Percentiles rank a stretch among this genome's conserved stretches.
Evolutionary conservation across 495 filamentous ascomycete genomes (phyloP).

Genomic region (Neurospora hispaniola): DNA sequence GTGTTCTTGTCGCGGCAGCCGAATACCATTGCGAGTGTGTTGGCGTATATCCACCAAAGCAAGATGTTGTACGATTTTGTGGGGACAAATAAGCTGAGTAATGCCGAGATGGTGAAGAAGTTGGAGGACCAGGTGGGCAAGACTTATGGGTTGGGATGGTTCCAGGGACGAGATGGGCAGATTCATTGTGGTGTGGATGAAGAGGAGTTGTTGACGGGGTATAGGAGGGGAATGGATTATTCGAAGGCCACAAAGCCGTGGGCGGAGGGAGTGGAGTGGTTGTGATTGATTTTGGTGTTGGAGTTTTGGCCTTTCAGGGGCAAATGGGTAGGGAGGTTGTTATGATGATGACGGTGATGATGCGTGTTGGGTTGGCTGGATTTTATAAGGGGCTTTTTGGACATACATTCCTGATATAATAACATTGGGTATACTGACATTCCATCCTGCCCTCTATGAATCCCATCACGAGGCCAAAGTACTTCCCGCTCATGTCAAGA

Average conservation of each 20-base stretch:
- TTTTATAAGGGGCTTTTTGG: neutral
- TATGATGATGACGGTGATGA: neutral
- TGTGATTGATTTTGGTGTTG: constrained; percentile 4
- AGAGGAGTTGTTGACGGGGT: constrained; percentile 51
- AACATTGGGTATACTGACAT: neutral
- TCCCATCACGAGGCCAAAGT: neutral
- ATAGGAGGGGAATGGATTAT: constrained; percentile 47
- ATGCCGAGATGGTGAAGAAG: constrained; percentile 42
- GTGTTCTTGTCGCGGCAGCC: constrained; percentile 63
- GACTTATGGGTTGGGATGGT: constrained; percentile 66
- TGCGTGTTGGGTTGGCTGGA: neutral
- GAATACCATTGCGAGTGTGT: constrained; percentile 58
- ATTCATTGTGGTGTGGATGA: constrained; percentile 61
- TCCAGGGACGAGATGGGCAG: constrained; percentile 52
- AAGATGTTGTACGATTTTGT: constrained; percentile 67
- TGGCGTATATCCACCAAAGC: constrained; percentile 62
- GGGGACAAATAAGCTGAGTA: constrained; percentile 49
- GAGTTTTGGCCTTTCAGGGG: neutral
- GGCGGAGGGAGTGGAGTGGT: constrained; percentile 25
- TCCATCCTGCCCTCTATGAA: neutral
- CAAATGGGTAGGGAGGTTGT: neutral
- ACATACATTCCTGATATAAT: neutral
- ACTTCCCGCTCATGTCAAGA: too few relatives aligned
- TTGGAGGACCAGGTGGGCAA: constrained; percentile 42
- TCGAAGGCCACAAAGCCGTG: constrained; percentile 33